phyloP scores from a whole-genome alignment of 805 yeast species.

The Cyberlindnera galapagoensis region DNA sequence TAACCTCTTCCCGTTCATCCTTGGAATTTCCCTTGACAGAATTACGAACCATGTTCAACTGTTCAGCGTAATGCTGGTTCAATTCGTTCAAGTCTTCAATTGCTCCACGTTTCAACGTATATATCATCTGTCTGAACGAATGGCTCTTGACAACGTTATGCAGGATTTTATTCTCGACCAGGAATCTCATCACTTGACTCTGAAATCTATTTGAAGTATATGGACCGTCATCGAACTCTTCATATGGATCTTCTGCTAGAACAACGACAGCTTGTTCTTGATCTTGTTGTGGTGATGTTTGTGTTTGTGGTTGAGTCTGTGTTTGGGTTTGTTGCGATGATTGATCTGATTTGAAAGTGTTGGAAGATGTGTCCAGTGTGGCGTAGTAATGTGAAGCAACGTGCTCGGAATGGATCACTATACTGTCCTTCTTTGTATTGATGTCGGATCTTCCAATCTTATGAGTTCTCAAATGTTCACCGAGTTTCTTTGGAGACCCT shows the following conservation, averaged over 20 bases:
- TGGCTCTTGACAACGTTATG: slow-evolving; percentile 41
- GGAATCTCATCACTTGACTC: slow-evolving; percentile 41
- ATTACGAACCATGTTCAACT: no score
- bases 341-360: slow-evolving; percentile 13
- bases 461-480: slow-evolving; percentile 52
- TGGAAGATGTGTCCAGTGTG: slow-evolving; percentile 16
- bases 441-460: slow-evolving; percentile 35
- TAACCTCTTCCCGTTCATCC: no score
- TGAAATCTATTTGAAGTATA: slow-evolving; percentile 43
- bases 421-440: slow-evolving; percentile 31
- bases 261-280: background rate
- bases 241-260: background rate
- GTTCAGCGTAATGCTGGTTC: slow-evolving; percentile 36
- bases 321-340: slow-evolving; percentile 2
- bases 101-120: slow-evolving; percentile 43
- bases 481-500: slow-evolving; percentile 53
- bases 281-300: no score
- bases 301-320: background rate
- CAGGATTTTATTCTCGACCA: slow-evolving; percentile 46
- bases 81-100: slow-evolving; percentile 41
- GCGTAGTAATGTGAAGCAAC: slow-evolving; percentile 26
- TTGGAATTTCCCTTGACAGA: no score
- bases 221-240: slow-evolving; percentile 33
- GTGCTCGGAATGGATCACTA: slow-evolving; percentile 3
- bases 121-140: slow-evolving; percentile 44